Conservation (phyloP, 1,139 yeast species). For the Taiozyma onychis region DNA sequence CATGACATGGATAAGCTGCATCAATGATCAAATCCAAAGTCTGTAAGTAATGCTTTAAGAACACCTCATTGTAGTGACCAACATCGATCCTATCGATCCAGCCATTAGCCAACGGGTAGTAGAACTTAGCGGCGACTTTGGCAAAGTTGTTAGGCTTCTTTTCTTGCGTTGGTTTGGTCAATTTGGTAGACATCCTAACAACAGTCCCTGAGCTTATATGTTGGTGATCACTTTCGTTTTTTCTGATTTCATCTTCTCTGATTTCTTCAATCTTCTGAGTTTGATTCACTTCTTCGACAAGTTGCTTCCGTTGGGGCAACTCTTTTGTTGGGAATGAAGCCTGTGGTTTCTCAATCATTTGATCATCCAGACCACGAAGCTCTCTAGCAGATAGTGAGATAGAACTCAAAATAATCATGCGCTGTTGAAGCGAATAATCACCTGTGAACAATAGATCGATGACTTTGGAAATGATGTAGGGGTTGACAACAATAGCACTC, state of each 20-base stretch:
- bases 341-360: slow-evolving; percentile 28
- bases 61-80: slow-evolving; percentile 30
- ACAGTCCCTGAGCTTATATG: slow-evolving; percentile 13
- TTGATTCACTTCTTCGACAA: slow-evolving; percentile 4
- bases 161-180: slow-evolving; percentile 16
- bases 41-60: slow-evolving; percentile 31
- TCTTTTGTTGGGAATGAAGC: slow-evolving; percentile 29
- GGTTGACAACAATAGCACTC: slow-evolving; percentile 46
- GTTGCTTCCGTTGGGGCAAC: slow-evolving; percentile 21
- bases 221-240: slow-evolving; percentile 1
- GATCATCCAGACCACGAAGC: slow-evolving; percentile 53
- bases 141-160: slow-evolving; percentile 26
- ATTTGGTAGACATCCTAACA: slow-evolving; percentile 29
- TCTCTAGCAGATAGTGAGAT: slow-evolving; percentile 60
- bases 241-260: slow-evolving; percentile 3
- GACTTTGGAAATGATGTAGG: slow-evolving; percentile 33
- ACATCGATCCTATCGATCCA: slow-evolving; percentile 33
- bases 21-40: slow-evolving; percentile 27
- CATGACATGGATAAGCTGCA: slow-evolving; percentile 31
- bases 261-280: slow-evolving; percentile 16
- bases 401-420: slow-evolving; percentile 52
- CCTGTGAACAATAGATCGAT: slow-evolving; percentile 45
- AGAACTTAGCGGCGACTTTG: slow-evolving; percentile 27
- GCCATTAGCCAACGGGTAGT: slow-evolving; percentile 33
- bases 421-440: slow-evolving; percentile 63